phyloP scores from a whole-genome alignment of 805 yeast species.

The Candida multigemmis region DNA sequence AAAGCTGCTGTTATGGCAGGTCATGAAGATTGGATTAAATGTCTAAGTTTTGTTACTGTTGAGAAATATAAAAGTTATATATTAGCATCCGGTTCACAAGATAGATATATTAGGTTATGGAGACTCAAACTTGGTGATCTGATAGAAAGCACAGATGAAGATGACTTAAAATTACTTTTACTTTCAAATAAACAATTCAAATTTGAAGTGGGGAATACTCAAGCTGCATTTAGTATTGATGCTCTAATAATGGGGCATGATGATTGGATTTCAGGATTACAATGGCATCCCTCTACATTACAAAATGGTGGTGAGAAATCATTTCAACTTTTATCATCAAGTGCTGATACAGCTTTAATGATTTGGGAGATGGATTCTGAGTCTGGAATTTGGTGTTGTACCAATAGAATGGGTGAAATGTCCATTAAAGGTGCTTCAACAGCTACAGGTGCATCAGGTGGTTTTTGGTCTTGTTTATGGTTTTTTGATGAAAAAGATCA shows the following conservation, averaged over 20 bases:
- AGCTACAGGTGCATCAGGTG: constrained; percentile 88
- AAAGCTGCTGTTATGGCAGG: constrained; percentile 60
- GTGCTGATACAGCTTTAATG: constrained; percentile 91
- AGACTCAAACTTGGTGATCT: constrained; percentile 48
- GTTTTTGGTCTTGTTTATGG: constrained; percentile 66
- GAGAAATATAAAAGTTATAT: constrained; percentile 43
- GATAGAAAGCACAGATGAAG: constrained; percentile 52
- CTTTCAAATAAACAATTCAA: constrained; percentile 68
- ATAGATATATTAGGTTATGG: constrained; percentile 88
- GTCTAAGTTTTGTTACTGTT: constrained; percentile 49
- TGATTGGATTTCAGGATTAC: constrained; percentile 86
- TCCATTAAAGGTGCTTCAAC: constrained; percentile 96
- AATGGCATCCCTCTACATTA: constrained; percentile 57
- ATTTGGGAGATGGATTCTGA: constrained; percentile 83
- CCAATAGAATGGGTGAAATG: constrained; percentile 77
- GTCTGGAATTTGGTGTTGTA: constrained; percentile 87
- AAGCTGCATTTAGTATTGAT: constrained; percentile 67
- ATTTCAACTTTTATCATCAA: constrained; percentile 63
- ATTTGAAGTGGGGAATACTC: constrained; percentile 30
- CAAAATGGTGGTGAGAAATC: constrained; percentile 16
- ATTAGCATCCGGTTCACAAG: constrained; percentile 89
- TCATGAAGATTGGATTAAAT: constrained; percentile 94
- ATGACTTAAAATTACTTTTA: constrained; percentile 39
- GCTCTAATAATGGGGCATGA: constrained; percentile 97
- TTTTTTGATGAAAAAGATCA: constrained; percentile 25